Evolutionary conservation across 1,139 yeast genomes (phyloP).

Genomic region (Pichia terricola): DNA sequence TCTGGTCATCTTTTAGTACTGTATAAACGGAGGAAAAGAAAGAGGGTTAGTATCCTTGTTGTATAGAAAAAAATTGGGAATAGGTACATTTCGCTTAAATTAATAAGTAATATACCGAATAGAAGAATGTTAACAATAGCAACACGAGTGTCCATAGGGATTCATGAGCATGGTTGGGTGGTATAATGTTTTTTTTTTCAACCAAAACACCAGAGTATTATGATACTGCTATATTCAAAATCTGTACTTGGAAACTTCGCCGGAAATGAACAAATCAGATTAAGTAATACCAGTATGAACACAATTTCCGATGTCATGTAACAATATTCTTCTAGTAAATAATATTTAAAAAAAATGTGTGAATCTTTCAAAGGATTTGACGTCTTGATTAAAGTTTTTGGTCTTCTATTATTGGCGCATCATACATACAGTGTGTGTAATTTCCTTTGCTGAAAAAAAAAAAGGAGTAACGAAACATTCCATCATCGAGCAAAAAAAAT

Average conservation of each 20-base stretch:
- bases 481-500: too few relatives aligned
- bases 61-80: background rate
- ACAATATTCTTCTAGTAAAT: background rate
- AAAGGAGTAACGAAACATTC: too few relatives aligned
- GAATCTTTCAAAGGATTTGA: too few relatives aligned
- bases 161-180: constrained; percentile 27
- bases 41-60: constrained; percentile 16
- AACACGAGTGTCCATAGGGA: constrained; percentile 37
- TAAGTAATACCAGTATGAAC: constrained; percentile 4
- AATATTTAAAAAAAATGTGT: too few relatives aligned
- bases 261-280: constrained; percentile 5
- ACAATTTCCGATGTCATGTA: constrained; percentile 5
- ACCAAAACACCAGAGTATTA: constrained; percentile 27
- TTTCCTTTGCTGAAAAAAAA: too few relatives aligned
- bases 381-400: too few relatives aligned
- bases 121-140: constrained; percentile 17
- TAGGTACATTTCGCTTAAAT: background rate
- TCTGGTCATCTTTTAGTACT: constrained; percentile 68
- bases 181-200: background rate
- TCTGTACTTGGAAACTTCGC: constrained; percentile 4
- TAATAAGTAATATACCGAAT: constrained; percentile 1
- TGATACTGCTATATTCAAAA: constrained; percentile 10
- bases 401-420: too few relatives aligned
- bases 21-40: background rate
- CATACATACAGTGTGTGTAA: too few relatives aligned